These are phyloP conservation scores for Vinca minor DNA, from an alignment of 257 asterid genomes.

Conservation along the genomic window DNA sequence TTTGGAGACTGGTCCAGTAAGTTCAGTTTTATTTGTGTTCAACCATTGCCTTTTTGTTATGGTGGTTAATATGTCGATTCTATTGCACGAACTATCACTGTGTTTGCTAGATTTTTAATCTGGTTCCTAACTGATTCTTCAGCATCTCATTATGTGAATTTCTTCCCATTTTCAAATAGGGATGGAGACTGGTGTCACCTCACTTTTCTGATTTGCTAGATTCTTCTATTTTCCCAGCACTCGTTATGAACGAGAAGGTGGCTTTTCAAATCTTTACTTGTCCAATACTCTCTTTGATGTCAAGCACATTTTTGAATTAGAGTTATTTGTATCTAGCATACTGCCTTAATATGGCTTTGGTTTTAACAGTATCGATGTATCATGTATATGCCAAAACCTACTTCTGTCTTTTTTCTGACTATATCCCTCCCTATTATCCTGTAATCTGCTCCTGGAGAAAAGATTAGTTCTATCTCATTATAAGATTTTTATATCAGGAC, in stretches of 20 bases:
- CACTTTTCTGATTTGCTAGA: constrained; percentile 32
- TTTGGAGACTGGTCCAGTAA: constrained; percentile 40
- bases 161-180: constrained; percentile 19
- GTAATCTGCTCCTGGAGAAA: background rate
- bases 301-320: background rate
- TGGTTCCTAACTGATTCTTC: constrained; percentile 8
- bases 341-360: background rate
- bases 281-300: background rate
- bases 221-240: constrained; percentile 32
- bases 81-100: background rate
- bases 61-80: background rate
- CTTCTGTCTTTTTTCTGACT: background rate
- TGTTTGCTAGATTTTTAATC: background rate
- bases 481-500: constrained; percentile 18
- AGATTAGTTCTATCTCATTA: background rate
- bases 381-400: background rate
- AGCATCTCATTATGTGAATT: background rate
- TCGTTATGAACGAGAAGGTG: constrained; percentile 38
- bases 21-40: constrained; percentile 11
- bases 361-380: background rate
- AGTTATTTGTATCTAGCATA: constrained; percentile 1
- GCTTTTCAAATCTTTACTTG: background rate
- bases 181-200: constrained; percentile 38
- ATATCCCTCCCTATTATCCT: background rate
- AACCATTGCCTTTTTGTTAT: background rate